Base-by-base conservation (phyloP, 345 rosid species). In the Brassica juncea region DNA sequence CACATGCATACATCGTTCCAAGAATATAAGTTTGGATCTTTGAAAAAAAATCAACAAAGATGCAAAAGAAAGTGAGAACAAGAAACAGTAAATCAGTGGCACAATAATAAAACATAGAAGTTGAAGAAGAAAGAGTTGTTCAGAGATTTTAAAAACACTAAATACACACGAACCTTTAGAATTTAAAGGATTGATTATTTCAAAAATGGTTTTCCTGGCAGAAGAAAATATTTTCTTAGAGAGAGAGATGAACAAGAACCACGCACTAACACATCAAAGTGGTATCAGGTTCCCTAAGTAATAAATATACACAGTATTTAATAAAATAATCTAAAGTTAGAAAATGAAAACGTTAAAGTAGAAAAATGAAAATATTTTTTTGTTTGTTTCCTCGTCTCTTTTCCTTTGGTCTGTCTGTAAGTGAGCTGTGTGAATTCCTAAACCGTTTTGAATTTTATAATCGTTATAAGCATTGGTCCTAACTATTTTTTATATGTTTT, bases 261-360 rank as follows among this genome's bases (percentile, higher is more conserved):
- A 81, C 81, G 73, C 81, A 76, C 77, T 71, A 65, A 30, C 74
- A 76, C 81, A 81, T 76, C 77, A 70, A 59, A 76, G 73, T 64
- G 80, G 84, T 80, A 80, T 80, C 83, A 78, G 80, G 83, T 81
- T 81, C 80, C 72, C 73, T 66, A 73, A 79, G 77, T 80, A 64
- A 64, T 76, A 14, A 76, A 71, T 63, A 69, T 64, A 27, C 71
- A 15, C 23, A 60, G 27, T 64, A n/a, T 64, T 71, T 64, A 9
- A 9, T 63, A 66, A 63, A 61, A 72, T 57, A 66, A 67, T 12
- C 28, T 32, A 73, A 78, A 67, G 60, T 57, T 1, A 67, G 39
- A 63, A 31, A 12, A 23, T 52, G 12, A 62, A 62, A 62, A 62
- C 34, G 68, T 64, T 32, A 64, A 64, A 32, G 21, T 34, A 64